These are phyloP conservation scores for Teratosphaeria gauchensis DNA, from an alignment of 2,329 filamentous ascomycete genomes.

Conservation along the genomic window DNA sequence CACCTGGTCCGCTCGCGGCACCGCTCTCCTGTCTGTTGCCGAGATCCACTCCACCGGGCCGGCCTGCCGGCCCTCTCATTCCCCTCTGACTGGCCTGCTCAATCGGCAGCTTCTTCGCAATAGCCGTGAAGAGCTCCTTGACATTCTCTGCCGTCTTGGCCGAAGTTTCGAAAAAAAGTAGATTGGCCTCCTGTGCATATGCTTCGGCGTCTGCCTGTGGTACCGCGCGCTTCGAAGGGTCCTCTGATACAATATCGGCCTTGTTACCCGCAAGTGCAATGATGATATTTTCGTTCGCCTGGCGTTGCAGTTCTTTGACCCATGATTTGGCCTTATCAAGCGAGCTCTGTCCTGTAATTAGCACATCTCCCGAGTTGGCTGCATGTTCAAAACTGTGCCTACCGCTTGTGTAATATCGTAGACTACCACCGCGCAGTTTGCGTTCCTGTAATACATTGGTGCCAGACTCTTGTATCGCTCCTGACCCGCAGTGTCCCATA, in stretches of 20 bases:
- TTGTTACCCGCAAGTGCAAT: slow-evolving; percentile 98
- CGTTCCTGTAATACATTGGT: slow-evolving; percentile 99
- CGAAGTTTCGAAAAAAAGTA: slow-evolving; percentile 97
- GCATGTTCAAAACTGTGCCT: slow-evolving; percentile 31
- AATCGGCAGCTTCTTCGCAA: slow-evolving; percentile 93
- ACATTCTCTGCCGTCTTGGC: slow-evolving; percentile 98
- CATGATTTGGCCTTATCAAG: slow-evolving; percentile 98
- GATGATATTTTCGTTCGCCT: slow-evolving; percentile 99
- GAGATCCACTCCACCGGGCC: slow-evolving; percentile 57
- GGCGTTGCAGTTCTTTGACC: slow-evolving; percentile 97
- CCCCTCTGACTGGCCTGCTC: slow-evolving; percentile 92
- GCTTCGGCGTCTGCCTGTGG: slow-evolving; percentile 82
- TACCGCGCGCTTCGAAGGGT: slow-evolving; percentile 92
- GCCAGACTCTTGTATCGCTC: slow-evolving; percentile 98
- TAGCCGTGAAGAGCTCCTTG: slow-evolving; percentile 87
- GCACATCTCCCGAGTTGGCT: slow-evolving; percentile 5
- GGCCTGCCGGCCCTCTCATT: slow-evolving; percentile 50
- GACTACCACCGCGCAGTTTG: slow-evolving; percentile 97
- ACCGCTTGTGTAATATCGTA: slow-evolving; percentile 99
- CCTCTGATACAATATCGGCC: slow-evolving; percentile 86
- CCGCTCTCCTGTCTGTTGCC: slow-evolving; percentile 53
- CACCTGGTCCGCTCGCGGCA: slow-evolving; percentile 46
- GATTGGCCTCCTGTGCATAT: slow-evolving; percentile 83
- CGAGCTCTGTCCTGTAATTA: slow-evolving; percentile 56
- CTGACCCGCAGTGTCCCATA: slow-evolving; percentile 98